Base-by-base conservation (phyloP, 2,329 filamentous ascomycete species). In the Alternaria atra region DNA sequence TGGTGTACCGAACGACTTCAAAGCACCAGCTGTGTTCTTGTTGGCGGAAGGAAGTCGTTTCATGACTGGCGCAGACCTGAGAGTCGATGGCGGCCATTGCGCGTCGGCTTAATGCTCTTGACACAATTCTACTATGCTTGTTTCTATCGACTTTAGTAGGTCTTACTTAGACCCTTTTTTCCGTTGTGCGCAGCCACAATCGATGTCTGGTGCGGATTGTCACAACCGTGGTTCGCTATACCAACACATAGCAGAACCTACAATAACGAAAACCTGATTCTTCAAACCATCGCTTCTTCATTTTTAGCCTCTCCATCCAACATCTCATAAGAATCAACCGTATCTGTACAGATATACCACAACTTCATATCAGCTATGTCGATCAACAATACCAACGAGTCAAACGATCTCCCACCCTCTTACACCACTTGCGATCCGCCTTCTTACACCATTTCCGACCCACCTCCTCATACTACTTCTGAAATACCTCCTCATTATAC, bases 51-150 rank as follows among this genome's bases (percentile, higher is more conserved):
- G 88, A 2, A 90, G 87, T 74, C 86, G 85, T 60, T 91, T 89
- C 73, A 91, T 91, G 88, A 91, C 89, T 0, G 89, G 87, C 1
- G 85, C 86, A 34, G 89, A 91, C 66, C 73, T 93, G 73, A 80
- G 89, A 32, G 89, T 92, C 50, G 90, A 93, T 72, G 90, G 90
- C 10, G 90, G 90, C 0, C 90, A 93, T 72, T 82, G 80, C 34
- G 81, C 82, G 8, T 82, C 75, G 32, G 75, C 76, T 20, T 70
- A 51, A 53, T 9, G 39, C 13, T 10, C 27, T 0, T 13, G 5
- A 34, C 5, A 23, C 8, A 8, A 34, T 20, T 6, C 6, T 34
- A 48, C 20, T 15, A 20, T 34, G 30, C 17, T 35, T 15, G 35
- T n/a, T 25, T 48, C 10, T 17, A 40, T 40, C 39, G 2, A 40